These are phyloP conservation scores for Trichocladium antarcticum DNA, from an alignment of 495 filamentous ascomycete genomes.

Conservation along the genomic window DNA sequence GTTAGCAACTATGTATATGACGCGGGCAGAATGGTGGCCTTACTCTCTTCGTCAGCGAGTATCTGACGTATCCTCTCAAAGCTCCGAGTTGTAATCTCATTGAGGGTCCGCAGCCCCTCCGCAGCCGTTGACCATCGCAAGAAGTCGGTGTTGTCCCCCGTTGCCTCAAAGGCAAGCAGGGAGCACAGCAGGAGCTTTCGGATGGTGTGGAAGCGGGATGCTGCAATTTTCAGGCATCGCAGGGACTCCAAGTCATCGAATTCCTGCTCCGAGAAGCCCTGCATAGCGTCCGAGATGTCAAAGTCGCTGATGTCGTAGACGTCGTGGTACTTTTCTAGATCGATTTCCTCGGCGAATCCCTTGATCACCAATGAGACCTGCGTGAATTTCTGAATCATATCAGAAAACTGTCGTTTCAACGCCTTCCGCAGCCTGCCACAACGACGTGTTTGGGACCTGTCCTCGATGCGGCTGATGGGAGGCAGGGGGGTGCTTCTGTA, in stretches of 20 bases:
- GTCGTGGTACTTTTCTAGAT: slow-evolving; percentile 82
- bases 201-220: slow-evolving; percentile 66
- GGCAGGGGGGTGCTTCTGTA: slow-evolving; percentile 71
- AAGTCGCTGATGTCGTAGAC: slow-evolving; percentile 79
- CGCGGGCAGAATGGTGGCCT: slow-evolving; percentile 23
- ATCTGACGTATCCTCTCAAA: slow-evolving; percentile 49
- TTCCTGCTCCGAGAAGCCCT: slow-evolving; percentile 48
- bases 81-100: slow-evolving; percentile 45
- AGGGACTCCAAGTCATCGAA: slow-evolving; percentile 69
- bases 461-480: slow-evolving; percentile 72
- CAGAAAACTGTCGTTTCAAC: slow-evolving; percentile 54
- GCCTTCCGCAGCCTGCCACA: slow-evolving; percentile 68
- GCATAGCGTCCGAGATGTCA: slow-evolving; percentile 58
- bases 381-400: slow-evolving; percentile 58
- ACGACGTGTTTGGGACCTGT: slow-evolving; percentile 61
- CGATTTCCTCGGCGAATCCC: slow-evolving; percentile 60
- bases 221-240: slow-evolving; percentile 62
- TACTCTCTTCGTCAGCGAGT: slow-evolving; percentile 75
- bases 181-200: slow-evolving; percentile 78
- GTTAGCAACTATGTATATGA: slow-evolving; percentile 5
- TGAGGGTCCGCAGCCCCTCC: slow-evolving; percentile 59
- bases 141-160: slow-evolving; percentile 70
- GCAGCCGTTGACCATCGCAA: slow-evolving; percentile 66
- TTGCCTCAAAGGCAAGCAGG: slow-evolving; percentile 76
- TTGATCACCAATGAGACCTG: slow-evolving; percentile 55